These are phyloP conservation scores for Bryopsis sp. DNA, from an alignment of 139 green algal species.

Conservation along the genomic window DNA sequence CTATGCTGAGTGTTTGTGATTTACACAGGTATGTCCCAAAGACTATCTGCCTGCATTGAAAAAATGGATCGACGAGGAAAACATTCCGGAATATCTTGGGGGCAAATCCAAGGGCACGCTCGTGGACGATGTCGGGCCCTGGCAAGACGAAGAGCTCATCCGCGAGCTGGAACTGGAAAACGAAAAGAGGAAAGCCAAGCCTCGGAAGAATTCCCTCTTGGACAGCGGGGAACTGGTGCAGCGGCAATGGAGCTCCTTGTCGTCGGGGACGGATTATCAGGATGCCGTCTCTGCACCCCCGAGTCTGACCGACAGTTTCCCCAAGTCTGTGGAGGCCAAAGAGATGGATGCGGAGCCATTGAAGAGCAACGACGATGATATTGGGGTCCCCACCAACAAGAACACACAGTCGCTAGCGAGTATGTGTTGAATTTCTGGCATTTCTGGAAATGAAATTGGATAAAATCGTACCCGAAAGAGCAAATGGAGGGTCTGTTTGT, in stretches of 20 bases:
- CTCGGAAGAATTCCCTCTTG: no score
- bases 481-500: no score
- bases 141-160: constrained; percentile 55
- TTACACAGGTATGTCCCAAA: constrained; percentile 9
- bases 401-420: no score
- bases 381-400: no score
- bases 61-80: constrained; percentile 63
- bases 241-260: background rate
- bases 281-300: background rate
- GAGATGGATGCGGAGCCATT: background rate
- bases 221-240: background rate
- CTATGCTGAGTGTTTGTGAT: background rate
- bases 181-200: no score
- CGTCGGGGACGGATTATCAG: background rate
- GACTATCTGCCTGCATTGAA: constrained; percentile 61
- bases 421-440: no score
- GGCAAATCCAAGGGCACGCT: constrained; percentile 52
- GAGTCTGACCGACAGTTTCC: background rate
- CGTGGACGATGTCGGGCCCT: constrained; percentile 73
- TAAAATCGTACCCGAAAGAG: no score
- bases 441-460: no score
- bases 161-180: constrained; percentile 22
- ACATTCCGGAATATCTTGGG: constrained; percentile 70
- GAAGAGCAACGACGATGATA: no score
- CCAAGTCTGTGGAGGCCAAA: background rate